Base-by-base conservation (phyloP, 306 rosid species). In the Vicia faba region DNA sequence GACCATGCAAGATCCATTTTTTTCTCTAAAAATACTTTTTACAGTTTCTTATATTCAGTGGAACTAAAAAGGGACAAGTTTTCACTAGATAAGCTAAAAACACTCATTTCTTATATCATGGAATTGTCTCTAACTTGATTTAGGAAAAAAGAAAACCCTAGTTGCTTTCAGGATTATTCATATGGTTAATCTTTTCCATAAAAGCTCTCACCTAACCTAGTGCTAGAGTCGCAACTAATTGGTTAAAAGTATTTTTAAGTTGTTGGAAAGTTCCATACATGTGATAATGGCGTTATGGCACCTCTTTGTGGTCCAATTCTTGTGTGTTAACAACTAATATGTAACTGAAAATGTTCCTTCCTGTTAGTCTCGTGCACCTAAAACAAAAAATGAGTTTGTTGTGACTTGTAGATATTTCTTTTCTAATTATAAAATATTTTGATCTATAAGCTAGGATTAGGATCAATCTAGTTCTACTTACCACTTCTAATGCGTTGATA, bases 141-240 rank as follows among this genome's bases (percentile, higher is more conserved):
- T 45, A 48, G 78, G 11, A 77, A 76, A 74, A 58, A 74, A 51
- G 46, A 18, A 79, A 83, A 83, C 81, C 88, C 83, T 84, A 84
- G 74, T 44, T 67, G 71, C 36, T 55, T 60, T 66, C 70, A 51
- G 43, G 51, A 49, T 66, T 49, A 18, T 70, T 66, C 64, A 59
- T 46, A 55, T 73, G 75, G 80, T 70, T 70, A 80, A 70, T 74
- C 69, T 77, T 77, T 78, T 61, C 80, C 79, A 78, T 78, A 71
- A 84, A 84, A 71, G 81, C 28, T 79, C 53, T 78, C 83, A 78
- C 85, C 85, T 75, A 78, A 74, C 82, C 78, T 28, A 41, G 62
- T 23, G 53, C 39, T 55, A 63, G 72, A 72, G 76, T 74, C 74
- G 66, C 64, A 67, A 69, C 66, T 65, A 83, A 76, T 80, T 75